Evolutionary conservation across 768 basidiomycete genomes (phyloP), one percentile per base, ranked within the genome.

Genomic region (Boletus sp.): DNA sequence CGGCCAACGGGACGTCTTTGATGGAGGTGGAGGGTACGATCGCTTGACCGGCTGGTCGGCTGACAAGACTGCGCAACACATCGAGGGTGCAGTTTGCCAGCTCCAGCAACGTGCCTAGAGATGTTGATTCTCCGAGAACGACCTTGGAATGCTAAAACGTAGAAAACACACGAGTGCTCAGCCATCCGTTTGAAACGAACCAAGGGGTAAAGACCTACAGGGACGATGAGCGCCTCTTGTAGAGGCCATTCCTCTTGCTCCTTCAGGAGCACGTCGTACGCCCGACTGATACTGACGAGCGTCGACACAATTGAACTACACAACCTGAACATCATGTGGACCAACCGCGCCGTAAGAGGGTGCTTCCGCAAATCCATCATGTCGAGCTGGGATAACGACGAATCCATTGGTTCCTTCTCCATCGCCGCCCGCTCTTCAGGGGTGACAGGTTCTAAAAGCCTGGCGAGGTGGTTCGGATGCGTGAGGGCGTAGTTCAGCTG

Each of bases 401-500:
- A 57, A 13, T 63, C 59, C 47, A 63, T 62, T 13, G 69, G 60
- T 43, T 88, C 87, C 57, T 84, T 85, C 62, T 93, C 88, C 45
- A 90, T 75, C 46, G 77, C 76, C 0, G 71, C 71, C 7, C 87
- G 81, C 61, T 96, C 94, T 11, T 92, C 91, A 2, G 79, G 67
- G 0, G 88, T 87, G 14, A 90, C 77, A 7, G 92, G 87, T 54
- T 95, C 91, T 60, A 95, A 76, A 27, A 91, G 75, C 59, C 85
- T 86, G 1, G 87, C 84, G 13, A 97, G 79, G 62, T 93, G 87
- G 63, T 94, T 90, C 7, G 94, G 94, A 69, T 98, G 94, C 0
- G 91, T 87, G 44, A 96, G 77, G 0, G 91, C 89, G 59, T 94
- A 93, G 69, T 93, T 94, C 57, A 97, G 72, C 59, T 93, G 89